Percentiles rank a stretch among this genome's conserved stretches.
Evolutionary conservation across 108 stramenopile species (phyloP).

Genomic region (Epithemia pelagica): DNA sequence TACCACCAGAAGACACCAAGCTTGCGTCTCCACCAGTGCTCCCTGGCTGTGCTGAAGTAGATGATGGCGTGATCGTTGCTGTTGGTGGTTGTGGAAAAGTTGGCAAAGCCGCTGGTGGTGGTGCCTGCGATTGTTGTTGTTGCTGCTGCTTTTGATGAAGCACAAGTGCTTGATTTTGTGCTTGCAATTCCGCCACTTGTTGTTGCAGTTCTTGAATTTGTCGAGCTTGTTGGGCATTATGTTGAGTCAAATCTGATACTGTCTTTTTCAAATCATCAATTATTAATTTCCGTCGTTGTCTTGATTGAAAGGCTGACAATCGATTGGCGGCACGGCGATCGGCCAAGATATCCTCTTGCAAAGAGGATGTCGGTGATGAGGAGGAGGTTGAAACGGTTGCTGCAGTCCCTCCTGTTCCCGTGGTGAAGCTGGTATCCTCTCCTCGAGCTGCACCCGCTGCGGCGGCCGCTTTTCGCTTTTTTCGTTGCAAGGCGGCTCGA

Average conservation of each 20-base stretch:
- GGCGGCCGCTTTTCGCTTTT: neutral
- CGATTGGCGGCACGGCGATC: slow-evolving; percentile 43
- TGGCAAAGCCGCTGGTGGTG: too few relatives aligned
- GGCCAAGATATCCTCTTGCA: neutral
- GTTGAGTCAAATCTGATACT: slow-evolving; percentile 2
- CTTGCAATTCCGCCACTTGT: slow-evolving; percentile 23
- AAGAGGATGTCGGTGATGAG: neutral
- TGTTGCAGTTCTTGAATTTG: slow-evolving; percentile 33
- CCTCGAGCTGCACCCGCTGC: neutral
- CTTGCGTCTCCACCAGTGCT: too few relatives aligned
- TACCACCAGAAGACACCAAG: too few relatives aligned
- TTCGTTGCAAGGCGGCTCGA: neutral
- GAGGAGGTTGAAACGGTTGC: neutral
- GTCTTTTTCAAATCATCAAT: slow-evolving; percentile 39
- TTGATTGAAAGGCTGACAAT: slow-evolving; percentile 47
- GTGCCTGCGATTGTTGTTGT: neutral
- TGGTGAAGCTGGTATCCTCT: too few relatives aligned
- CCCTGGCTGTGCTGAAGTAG: too few relatives aligned
- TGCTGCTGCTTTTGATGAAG: slow-evolving; percentile 2
- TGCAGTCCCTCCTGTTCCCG: neutral
- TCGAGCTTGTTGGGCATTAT: slow-evolving; percentile 9
- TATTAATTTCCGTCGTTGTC: slow-evolving; percentile 45
- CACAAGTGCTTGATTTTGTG: neutral
- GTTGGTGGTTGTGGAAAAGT: too few relatives aligned
- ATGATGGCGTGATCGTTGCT: too few relatives aligned